A percentile compares a stretch with the other conserved stretches of the same genome.
These are phyloP conservation scores for Eleusine indica DNA, from an alignment of 176 grass and related monocot species.

Conservation along the genomic window DNA sequence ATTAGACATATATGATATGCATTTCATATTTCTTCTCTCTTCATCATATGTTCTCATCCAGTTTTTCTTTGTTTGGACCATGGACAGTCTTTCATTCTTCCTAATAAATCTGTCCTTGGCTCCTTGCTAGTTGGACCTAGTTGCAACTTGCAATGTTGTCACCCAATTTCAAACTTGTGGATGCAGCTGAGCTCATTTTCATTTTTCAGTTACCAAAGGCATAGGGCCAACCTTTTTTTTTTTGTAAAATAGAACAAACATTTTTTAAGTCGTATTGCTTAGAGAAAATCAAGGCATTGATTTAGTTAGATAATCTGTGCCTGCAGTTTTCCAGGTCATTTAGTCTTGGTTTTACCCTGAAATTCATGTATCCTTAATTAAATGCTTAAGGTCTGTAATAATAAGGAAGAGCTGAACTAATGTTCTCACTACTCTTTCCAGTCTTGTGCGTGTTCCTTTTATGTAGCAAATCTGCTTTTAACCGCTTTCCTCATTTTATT, in stretches of 20 bases:
- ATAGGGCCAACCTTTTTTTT: not conserved
- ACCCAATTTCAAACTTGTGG: not conserved
- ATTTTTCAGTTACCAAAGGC: not conserved
- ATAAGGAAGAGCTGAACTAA: not conserved
- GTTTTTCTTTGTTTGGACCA: not conserved
- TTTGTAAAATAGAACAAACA: conserved; percentile 4
- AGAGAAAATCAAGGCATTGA: conserved; percentile 20
- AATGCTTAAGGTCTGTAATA: not conserved
- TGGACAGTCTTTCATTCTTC: not conserved
- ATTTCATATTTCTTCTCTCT: not conserved
- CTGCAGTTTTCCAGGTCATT: not conserved
- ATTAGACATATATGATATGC: not conserved
- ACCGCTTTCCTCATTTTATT: conserved; percentile 21
- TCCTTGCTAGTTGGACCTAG: not conserved
- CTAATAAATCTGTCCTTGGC: not conserved
- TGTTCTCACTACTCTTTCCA: not conserved
- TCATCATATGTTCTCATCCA: not conserved
- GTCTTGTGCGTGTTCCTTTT: conserved; percentile 4
- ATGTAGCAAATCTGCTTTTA: conserved; percentile 24
- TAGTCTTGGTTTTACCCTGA: conserved; percentile 3
- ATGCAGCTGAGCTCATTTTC: conserved; percentile 15
- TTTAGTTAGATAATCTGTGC: not conserved
- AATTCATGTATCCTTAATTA: not conserved
- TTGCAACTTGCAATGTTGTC: conserved; percentile 11
- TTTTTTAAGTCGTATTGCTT: not conserved